Conservation (phyloP, 768 basidiomycete genomes). For the Saitozyma sp. region DNA sequence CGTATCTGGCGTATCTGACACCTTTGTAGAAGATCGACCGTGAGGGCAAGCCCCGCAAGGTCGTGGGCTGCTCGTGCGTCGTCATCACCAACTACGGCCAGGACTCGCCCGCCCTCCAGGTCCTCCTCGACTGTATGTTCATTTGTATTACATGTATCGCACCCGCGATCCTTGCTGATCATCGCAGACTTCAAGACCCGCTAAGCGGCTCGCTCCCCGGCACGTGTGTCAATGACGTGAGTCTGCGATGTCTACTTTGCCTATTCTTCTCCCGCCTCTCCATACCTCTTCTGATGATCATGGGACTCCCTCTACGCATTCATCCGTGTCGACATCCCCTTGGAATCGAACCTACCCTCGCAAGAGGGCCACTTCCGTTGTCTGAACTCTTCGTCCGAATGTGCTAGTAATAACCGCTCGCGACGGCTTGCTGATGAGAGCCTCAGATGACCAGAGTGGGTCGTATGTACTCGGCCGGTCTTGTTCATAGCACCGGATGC, state of each 20-base stretch:
- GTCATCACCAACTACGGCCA: constrained; percentile 97
- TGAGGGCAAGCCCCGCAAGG: constrained; percentile 96
- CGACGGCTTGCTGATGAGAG: too few species aligned
- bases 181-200: constrained; percentile 85
- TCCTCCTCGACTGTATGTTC: constrained; percentile 56
- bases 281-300: constrained; percentile 41
- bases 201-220: constrained; percentile 53
- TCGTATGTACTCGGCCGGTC: too few species aligned
- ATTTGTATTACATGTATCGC: constrained; percentile 12
- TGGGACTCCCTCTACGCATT: constrained; percentile 54
- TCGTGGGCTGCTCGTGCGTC: constrained; percentile 65
- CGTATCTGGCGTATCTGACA: constrained; percentile 8
- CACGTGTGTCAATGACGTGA: constrained; percentile 5
- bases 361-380: constrained; percentile 47
- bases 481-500: too few species aligned
- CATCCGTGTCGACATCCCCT: constrained; percentile 49
- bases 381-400: constrained; percentile 37
- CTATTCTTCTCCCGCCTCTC: constrained; percentile 3
- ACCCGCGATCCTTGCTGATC: constrained; percentile 36
- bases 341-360: constrained; percentile 54
- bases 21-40: constrained; percentile 78
- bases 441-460: too few species aligned
- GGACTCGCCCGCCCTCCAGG: constrained; percentile 92
- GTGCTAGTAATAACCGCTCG: too few species aligned
- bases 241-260: constrained; percentile 5